These are phyloP conservation scores for Sugiyamaella grinbergsii DNA, from an alignment of 1,139 yeast species.

Conservation along the genomic window DNA sequence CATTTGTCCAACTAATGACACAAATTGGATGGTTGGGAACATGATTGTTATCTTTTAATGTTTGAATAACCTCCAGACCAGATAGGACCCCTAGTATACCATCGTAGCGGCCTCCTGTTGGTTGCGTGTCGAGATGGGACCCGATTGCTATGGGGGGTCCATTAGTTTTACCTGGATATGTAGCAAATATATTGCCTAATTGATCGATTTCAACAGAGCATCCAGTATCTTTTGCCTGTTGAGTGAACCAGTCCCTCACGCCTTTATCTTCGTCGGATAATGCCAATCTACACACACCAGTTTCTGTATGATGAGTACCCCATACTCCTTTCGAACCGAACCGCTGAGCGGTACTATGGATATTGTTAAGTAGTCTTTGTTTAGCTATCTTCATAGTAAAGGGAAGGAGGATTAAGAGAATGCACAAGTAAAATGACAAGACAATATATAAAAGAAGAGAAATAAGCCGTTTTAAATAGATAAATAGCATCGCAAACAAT, in stretches of 20 bases:
- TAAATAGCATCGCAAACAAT: neutral
- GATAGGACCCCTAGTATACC: conserved; percentile 69
- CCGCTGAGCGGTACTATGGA: conserved; percentile 19
- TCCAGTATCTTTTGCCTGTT: conserved; percentile 55
- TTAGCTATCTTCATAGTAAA: conserved; percentile 11
- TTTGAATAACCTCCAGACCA: conserved; percentile 66
- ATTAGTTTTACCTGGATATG: conserved; percentile 57
- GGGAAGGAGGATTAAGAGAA: conserved; percentile 1
- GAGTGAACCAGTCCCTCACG: conserved; percentile 67
- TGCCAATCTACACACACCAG: conserved; percentile 62
- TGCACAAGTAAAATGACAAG: too few species aligned
- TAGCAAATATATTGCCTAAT: conserved; percentile 70
- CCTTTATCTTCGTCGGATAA: conserved; percentile 61
- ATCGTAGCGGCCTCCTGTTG: conserved; percentile 75
- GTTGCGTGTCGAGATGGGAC: conserved; percentile 75
- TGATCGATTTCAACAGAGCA: conserved; percentile 61
- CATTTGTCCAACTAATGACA: conserved; percentile 71
- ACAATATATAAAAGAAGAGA: too few species aligned
- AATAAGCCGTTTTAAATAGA: too few species aligned
- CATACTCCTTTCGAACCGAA: conserved; percentile 23
- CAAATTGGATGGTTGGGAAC: conserved; percentile 66
- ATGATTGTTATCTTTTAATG: conserved; percentile 58
- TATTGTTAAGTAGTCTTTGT: conserved; percentile 14
- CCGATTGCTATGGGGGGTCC: conserved; percentile 66
- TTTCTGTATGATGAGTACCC: conserved; percentile 47